Conservation (phyloP, 495 filamentous ascomycete species). For the Tuber aestivum region DNA sequence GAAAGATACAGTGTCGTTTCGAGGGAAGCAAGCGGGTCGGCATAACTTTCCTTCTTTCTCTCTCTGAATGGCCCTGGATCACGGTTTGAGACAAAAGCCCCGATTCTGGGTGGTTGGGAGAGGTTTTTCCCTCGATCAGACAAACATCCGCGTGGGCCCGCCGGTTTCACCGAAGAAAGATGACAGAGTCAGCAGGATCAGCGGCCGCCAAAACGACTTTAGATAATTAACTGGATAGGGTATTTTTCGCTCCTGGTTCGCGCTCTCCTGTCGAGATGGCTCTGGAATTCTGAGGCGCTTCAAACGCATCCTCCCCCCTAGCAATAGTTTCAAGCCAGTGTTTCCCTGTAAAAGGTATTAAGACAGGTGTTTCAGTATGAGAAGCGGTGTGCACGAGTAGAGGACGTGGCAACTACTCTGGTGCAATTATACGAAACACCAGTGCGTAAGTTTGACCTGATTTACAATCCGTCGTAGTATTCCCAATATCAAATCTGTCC, state of each 20-base stretch:
- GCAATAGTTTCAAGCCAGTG: neutral
- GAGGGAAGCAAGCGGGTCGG: neutral
- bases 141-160: neutral
- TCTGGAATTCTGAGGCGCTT: neutral
- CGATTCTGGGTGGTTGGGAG: neutral
- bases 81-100: neutral
- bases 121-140: neutral
- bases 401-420: neutral
- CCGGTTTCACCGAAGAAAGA: neutral
- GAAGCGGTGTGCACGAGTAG: neutral
- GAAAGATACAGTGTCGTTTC: neutral
- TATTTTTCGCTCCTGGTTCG: neutral
- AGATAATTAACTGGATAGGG: neutral
- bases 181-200: neutral
- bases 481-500: neutral
- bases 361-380: neutral
- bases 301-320: neutral
- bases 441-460: neutral
- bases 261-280: neutral
- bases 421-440: neutral
- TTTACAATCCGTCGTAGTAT: neutral
- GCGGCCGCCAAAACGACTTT: neutral
- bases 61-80: neutral
- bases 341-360: neutral
- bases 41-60: neutral